Conservation (phyloP, 305 asterid species). For the Rubia balearica region DNA sequence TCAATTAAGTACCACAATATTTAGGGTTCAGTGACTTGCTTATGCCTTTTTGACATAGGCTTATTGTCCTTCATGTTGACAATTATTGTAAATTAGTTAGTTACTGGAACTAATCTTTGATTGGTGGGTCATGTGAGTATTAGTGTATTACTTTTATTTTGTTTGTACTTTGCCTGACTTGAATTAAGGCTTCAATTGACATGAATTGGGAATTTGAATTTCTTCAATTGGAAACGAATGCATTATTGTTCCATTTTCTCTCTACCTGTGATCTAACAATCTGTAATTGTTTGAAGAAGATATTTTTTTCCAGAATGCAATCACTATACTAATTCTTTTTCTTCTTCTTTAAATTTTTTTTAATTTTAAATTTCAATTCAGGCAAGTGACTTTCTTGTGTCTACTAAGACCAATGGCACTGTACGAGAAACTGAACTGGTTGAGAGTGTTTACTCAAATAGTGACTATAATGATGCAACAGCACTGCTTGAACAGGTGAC, state of each 20-base stretch:
- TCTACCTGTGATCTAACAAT: neutral
- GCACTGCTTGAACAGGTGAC: slow-evolving; percentile 81
- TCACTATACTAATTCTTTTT: neutral
- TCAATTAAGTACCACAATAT: neutral
- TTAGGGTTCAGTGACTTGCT: neutral
- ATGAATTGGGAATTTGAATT: neutral
- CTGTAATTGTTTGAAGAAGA: neutral
- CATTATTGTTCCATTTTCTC: neutral
- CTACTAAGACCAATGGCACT: slow-evolving; percentile 53
- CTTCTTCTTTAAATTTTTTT: neutral
- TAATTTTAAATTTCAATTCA: slow-evolving; percentile 25
- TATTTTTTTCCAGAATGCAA: neutral
- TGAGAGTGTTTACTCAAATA: slow-evolving; percentile 50
- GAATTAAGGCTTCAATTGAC: neutral
- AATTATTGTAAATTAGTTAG: neutral
- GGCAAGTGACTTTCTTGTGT: slow-evolving; percentile 87
- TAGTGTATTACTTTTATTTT: neutral
- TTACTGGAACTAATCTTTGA: neutral
- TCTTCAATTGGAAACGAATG: neutral
- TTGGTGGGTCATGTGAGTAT: neutral
- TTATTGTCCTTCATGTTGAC: neutral
- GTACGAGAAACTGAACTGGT: slow-evolving; percentile 71
- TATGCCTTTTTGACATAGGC: neutral
- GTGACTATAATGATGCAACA: slow-evolving; percentile 49
- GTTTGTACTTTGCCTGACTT: neutral